These are phyloP conservation scores for Apiospora saccharicola DNA, from an alignment of 2,329 filamentous ascomycete species.

Conservation along the genomic window DNA sequence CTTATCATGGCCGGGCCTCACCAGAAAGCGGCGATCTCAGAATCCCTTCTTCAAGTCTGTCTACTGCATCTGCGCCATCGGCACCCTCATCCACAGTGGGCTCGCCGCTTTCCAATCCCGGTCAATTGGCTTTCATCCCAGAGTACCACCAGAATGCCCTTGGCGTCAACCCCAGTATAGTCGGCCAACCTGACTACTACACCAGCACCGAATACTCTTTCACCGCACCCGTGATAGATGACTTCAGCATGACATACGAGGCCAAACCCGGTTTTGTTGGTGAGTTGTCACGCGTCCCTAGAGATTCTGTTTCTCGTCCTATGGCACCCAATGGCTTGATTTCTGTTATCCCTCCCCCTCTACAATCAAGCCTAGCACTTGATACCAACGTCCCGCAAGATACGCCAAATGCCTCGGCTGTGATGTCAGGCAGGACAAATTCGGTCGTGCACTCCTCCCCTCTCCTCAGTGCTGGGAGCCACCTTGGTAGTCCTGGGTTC, in stretches of 20 bases:
- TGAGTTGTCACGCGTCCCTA: slow-evolving; percentile 56
- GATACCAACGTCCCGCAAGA: slow-evolving; percentile 33
- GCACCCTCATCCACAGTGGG: slow-evolving; percentile 72
- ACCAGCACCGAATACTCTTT: slow-evolving; percentile 64
- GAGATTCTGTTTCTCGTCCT: slow-evolving; percentile 35
- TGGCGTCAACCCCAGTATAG: slow-evolving; percentile 69
- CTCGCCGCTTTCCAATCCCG: slow-evolving; percentile 70
- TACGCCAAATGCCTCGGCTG: slow-evolving; percentile 39
- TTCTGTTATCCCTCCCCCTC: slow-evolving; percentile 36
- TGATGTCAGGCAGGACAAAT: slow-evolving; percentile 32
- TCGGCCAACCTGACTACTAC: slow-evolving; percentile 62
- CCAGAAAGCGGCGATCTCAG: slow-evolving; percentile 60
- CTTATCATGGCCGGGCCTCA: slow-evolving; percentile 56
- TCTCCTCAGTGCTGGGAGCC: slow-evolving; percentile 33
- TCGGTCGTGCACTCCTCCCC: slow-evolving; percentile 38
- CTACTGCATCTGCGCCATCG: slow-evolving; percentile 67
- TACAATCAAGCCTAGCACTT: background rate
- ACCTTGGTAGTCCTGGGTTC: slow-evolving; percentile 40
- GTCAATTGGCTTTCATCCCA: slow-evolving; percentile 62
- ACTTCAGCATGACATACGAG: slow-evolving; percentile 57
- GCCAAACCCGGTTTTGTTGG: slow-evolving; percentile 62
- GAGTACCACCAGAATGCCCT: slow-evolving; percentile 65
- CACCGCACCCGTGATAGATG: slow-evolving; percentile 57
- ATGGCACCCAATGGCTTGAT: slow-evolving; percentile 29
- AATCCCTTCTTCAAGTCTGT: slow-evolving; percentile 65